Evolutionary conservation across 1,139 yeast genomes (phyloP).

Genomic region (Candida sp.): DNA sequence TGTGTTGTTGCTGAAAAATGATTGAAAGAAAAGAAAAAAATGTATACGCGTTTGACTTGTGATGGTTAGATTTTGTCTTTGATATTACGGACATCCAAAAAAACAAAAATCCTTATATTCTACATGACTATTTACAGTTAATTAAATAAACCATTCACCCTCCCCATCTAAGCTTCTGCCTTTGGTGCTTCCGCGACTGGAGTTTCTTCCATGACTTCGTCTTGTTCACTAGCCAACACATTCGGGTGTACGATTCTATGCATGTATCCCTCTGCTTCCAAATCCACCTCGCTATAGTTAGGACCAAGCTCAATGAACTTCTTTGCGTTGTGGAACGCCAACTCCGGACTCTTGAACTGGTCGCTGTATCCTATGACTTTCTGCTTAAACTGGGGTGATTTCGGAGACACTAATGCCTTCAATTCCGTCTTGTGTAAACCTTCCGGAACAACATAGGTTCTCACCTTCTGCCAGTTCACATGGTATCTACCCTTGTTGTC

Average conservation of each 20-base stretch:
- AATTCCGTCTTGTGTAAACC: constrained; percentile 47
- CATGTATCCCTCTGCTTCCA: constrained; percentile 39
- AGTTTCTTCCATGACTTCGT: constrained; percentile 1
- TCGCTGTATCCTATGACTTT: constrained; percentile 69
- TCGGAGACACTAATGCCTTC: constrained; percentile 75
- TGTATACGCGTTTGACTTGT: background rate
- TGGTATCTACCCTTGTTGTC: constrained; percentile 76
- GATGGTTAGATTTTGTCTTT: background rate
- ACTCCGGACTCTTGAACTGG: constrained; percentile 76
- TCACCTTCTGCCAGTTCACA: constrained; percentile 83
- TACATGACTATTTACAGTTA: constrained; percentile 1
- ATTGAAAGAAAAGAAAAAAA: background rate
- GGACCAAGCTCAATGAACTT: constrained; percentile 80
- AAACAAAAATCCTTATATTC: background rate
- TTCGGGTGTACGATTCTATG: constrained; percentile 49
- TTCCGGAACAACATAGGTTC: constrained; percentile 89
- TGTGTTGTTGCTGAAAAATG: background rate
- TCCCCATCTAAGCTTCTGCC: too few species aligned
- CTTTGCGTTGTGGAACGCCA: constrained; percentile 72
- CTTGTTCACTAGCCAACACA: constrained; percentile 10
- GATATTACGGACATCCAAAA: background rate
- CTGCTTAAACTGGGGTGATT: constrained; percentile 73
- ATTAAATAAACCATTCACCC: background rate
- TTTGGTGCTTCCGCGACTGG: too few species aligned
- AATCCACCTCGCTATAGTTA: constrained; percentile 41